Evolutionary conservation across 176 grass and related monocot genomes (phyloP).

Genomic region (Aegilops speltoides): DNA sequence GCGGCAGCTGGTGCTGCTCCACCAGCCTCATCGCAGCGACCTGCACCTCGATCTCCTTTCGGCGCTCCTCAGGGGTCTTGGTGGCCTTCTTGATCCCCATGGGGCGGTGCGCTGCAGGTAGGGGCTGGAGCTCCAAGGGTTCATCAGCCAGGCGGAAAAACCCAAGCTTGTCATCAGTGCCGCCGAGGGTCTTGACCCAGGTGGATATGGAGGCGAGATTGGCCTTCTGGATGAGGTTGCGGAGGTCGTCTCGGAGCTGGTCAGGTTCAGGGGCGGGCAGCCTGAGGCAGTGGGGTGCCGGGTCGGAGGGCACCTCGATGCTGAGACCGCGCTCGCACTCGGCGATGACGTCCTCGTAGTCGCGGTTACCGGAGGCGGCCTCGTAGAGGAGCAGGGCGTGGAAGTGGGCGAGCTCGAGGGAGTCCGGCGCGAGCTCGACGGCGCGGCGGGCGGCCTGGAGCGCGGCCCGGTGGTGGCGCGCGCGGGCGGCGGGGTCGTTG

Average conservation of each 20-base stretch:
- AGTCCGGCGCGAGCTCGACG: constrained; percentile 64
- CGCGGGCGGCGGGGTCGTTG: constrained; percentile 60
- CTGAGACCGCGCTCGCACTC: constrained; percentile 76
- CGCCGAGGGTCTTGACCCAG: constrained; percentile 85
- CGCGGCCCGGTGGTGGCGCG: constrained; percentile 55
- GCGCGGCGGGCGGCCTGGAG: constrained; percentile 56
- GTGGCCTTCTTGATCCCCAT: constrained; percentile 90
- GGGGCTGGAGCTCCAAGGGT: constrained; percentile 56
- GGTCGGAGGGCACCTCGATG: constrained; percentile 58
- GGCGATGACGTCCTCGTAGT: constrained; percentile 59
- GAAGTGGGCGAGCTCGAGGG: constrained; percentile 83
- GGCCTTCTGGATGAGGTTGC: constrained; percentile 65
- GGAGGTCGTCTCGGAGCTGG: constrained; percentile 68
- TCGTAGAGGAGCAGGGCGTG: constrained; percentile 68
- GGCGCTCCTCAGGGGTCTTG: constrained; percentile 82
- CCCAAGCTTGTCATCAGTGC: constrained; percentile 55
- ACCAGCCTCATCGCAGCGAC: constrained; percentile 63
- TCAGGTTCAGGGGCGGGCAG: constrained; percentile 45
- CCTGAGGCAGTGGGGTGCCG: constrained; percentile 59
- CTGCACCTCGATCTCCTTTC: constrained; percentile 89
- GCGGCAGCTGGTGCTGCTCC: constrained; percentile 57
- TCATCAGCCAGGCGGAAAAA: constrained; percentile 62
- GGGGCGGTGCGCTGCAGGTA: constrained; percentile 47
- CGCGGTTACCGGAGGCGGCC: constrained; percentile 40
- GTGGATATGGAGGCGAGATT: constrained; percentile 80